A percentile compares a stretch with the other conserved stretches of the same genome.
Conservation (phyloP, 2,329 filamentous ascomycete species). For the Didymellaceae sp. region DNA sequence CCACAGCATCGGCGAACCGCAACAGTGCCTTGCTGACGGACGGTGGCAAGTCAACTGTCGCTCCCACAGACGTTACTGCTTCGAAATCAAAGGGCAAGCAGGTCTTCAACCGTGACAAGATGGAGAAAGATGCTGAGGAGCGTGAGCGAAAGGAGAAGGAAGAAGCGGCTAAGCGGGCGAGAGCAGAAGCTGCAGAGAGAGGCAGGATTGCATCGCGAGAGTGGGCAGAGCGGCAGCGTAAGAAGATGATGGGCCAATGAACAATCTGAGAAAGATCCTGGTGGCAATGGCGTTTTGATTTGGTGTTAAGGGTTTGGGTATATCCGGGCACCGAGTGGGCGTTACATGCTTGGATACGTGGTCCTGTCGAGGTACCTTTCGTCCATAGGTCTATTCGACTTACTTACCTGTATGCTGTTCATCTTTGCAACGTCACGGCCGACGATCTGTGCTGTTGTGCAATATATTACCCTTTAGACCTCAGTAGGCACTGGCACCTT, state of each 20-base stretch:
- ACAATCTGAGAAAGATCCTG: background rate
- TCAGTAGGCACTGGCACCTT: too few species aligned
- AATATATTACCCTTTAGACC: too few species aligned
- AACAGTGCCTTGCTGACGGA: constrained; percentile 30
- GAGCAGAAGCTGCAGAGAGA: constrained; percentile 55
- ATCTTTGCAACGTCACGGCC: too few species aligned
- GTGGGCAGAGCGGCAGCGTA: constrained; percentile 58
- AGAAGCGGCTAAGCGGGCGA: constrained; percentile 55
- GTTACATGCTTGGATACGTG: background rate
- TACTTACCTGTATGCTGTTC: background rate
- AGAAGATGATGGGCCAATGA: constrained; percentile 38
- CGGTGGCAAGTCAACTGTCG: constrained; percentile 33
- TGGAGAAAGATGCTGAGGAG: constrained; percentile 51
- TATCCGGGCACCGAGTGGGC: constrained; percentile 2
- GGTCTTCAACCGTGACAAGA: constrained; percentile 54
- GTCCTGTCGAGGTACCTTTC: background rate
- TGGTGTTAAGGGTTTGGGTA: constrained; percentile 11
- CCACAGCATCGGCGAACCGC: constrained; percentile 33
- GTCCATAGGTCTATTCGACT: background rate
- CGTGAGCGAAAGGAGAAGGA: constrained; percentile 54
- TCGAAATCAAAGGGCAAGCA: constrained; percentile 52
- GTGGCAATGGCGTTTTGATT: background rate
- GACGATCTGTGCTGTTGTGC: too few species aligned
- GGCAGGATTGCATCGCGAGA: constrained; percentile 53
- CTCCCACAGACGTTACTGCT: constrained; percentile 39